Evolutionary conservation across 2,329 filamentous ascomycete genomes (phyloP), one percentile per base, ranked within the genome.

Genomic region (Cryphonectria nitschkei): DNA sequence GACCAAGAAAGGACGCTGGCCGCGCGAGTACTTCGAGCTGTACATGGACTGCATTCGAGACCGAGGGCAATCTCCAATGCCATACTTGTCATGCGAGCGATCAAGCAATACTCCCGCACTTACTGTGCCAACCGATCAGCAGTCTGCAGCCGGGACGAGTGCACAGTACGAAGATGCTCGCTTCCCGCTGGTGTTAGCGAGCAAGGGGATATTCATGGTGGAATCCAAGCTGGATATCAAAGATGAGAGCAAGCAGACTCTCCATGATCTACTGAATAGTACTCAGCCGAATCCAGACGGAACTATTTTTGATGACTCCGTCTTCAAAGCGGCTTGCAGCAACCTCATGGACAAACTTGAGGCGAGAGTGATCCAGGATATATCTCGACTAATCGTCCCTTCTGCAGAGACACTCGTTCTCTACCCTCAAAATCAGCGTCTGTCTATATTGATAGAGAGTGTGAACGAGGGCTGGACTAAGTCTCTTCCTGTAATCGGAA

Each of bases 381-480:
- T 81, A 61, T 70, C 75, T 54, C 74, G 41, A 39, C 68, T 80
- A 14, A 77, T 81, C 60, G 76, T 81, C 60, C 80, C 79, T 61
- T 81, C 80, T 22, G 79, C 77, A 0, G 72, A 82, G 68, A 72
- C 52, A 34, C 74, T 83, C 3, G 74, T 74, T 13, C 76, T 68
- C 39, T 74, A 70, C 63, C 76, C 77, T 16, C 75, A 73, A 11
- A 77, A 69, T 14, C 39, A 14, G 32, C 66, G 80, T 73, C 75
- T 81, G 22, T 65, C 77, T 34, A 16, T 4, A 72, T 72, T 85
- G 14, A 76, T 75, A 37, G 81, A 85, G 73, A 82, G 80, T 72
- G 76, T 81, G 56, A 82, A 84, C 73, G 78, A 84, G 76, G 76
- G 77, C 68, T 85, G 82, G 82, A 79, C 79, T 67, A 81, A 80